A percentile compares a stretch with the other conserved stretches of the same genome.
phyloP scores from a whole-genome alignment of 2,329 filamentous ascomycete species.

The Arachnomyces sp. region DNA sequence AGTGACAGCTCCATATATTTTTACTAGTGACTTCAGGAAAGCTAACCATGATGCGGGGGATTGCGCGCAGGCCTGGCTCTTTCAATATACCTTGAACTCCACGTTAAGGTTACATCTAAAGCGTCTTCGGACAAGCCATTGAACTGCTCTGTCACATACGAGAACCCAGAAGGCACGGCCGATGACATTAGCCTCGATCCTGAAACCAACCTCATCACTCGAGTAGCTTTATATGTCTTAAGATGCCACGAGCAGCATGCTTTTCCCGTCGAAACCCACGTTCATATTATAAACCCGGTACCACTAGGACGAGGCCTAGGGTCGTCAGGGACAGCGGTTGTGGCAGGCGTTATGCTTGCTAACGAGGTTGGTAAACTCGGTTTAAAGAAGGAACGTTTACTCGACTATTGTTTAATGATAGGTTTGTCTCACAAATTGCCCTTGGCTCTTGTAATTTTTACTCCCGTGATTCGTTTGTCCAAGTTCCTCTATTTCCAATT shows the following conservation, averaged over 20 bases:
- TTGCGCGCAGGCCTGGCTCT: conserved; percentile 64
- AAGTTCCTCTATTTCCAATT: neutral
- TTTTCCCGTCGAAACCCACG: conserved; percentile 79
- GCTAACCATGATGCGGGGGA: neutral
- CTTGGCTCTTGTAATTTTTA: neutral
- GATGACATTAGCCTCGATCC: conserved; percentile 74
- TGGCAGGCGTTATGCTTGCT: conserved; percentile 86
- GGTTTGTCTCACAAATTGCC: conserved; percentile 41
- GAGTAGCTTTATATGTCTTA: conserved; percentile 88
- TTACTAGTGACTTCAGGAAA: neutral
- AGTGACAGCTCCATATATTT: conserved; percentile 1
- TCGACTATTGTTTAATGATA: conserved; percentile 98
- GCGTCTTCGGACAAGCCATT: conserved; percentile 53
- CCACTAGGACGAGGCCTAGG: conserved; percentile 86
- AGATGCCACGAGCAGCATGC: conserved; percentile 79
- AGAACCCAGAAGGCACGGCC: conserved; percentile 66
- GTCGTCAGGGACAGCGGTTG: conserved; percentile 91
- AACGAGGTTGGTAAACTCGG: conserved; percentile 79
- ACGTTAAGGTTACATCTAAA: conserved; percentile 57
- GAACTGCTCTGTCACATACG: conserved; percentile 87
- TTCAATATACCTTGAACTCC: conserved; percentile 85
- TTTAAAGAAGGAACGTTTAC: conserved; percentile 70
- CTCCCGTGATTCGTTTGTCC: neutral
- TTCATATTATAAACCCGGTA: conserved; percentile 94
- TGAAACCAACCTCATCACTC: conserved; percentile 84